Percentiles rank a stretch among this genome's conserved stretches.
phyloP scores from a whole-genome alignment of 1,139 yeast genomes.

The Pichia cactophila region DNA sequence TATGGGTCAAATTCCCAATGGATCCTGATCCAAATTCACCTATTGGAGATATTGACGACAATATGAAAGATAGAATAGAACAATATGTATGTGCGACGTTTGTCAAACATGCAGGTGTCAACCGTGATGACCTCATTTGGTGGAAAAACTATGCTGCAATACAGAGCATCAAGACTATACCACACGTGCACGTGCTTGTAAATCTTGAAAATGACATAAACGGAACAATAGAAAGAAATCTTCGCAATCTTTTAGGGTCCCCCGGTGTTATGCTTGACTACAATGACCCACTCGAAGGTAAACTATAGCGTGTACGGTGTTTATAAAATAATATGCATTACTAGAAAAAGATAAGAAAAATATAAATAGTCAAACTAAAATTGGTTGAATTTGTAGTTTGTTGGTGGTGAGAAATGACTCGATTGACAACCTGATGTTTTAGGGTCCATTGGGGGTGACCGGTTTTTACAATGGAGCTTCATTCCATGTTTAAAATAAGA shows the following conservation, averaged over 20 bases:
- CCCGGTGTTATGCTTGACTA: constrained; percentile 14
- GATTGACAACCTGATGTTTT: not conserved
- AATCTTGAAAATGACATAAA: constrained; percentile 25
- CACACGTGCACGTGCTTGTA: constrained; percentile 52
- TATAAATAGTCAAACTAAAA: not conserved
- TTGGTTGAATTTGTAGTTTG: not conserved
- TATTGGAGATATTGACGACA: constrained; percentile 39
- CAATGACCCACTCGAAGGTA: constrained; percentile 1
- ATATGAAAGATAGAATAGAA: constrained; percentile 34
- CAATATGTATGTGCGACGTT: constrained; percentile 40
- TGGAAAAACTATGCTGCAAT: constrained; percentile 55
- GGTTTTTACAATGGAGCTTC: not conserved
- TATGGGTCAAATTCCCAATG: constrained; percentile 38
- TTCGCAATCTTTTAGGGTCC: constrained; percentile 5
- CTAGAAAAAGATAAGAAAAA: not conserved
- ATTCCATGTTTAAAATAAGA: constrained; percentile 5
- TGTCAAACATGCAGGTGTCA: constrained; percentile 33
- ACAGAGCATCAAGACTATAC: constrained; percentile 50
- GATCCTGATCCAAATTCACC: constrained; percentile 29
- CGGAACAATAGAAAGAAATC: constrained; percentile 1
- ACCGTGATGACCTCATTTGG: constrained; percentile 41
- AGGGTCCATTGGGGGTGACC: not conserved
- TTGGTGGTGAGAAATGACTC: not conserved
- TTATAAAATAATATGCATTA: too few relatives aligned
- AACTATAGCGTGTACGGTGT: constrained; percentile 1